A percentile compares a stretch with the other conserved stretches of the same genome.
These are phyloP conservation scores for Sanghuangporus weigelae DNA, from an alignment of 1,284 basidiomycete genomes.

Conservation along the genomic window DNA sequence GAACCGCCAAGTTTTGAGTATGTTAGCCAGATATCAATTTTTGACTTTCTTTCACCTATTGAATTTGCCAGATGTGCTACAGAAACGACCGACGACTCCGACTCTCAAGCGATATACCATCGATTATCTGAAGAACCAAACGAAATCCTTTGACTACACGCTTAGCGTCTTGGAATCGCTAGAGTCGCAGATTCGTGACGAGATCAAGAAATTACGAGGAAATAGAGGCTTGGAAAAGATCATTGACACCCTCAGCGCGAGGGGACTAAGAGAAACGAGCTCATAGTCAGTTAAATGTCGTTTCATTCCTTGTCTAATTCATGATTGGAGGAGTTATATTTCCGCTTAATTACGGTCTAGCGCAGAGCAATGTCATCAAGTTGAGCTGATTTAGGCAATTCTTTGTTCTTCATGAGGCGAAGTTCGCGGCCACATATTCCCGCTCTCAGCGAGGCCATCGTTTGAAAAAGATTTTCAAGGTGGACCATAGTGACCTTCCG, in stretches of 20 bases:
- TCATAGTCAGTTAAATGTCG: background rate
- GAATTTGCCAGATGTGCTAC: conserved; percentile 64
- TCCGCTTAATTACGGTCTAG: no score
- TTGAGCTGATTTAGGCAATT: no score
- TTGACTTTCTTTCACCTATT: background rate
- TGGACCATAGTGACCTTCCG: no score
- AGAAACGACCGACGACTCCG: conserved; percentile 78
- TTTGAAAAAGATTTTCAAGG: no score
- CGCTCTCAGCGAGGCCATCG: no score
- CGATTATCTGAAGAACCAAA: conserved; percentile 65
- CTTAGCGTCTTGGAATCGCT: conserved; percentile 52
- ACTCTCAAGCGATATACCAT: conserved; percentile 80
- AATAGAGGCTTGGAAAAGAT: conserved; percentile 44
- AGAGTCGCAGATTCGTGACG: conserved; percentile 47
- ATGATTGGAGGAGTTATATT: no score
- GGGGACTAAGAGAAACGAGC: background rate
- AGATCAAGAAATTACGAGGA: conserved; percentile 56
- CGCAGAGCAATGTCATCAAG: no score
- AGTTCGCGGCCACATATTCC: no score
- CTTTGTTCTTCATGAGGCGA: no score
- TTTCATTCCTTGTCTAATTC: no score
- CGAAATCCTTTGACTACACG: conserved; percentile 76
- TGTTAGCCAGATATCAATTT: conserved; percentile 22
- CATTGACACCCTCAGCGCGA: conserved; percentile 37
- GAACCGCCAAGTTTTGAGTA: conserved; percentile 80